Base-by-base conservation (phyloP, 2,329 filamentous ascomycete genomes). In the Cytospora paraplurivora region DNA sequence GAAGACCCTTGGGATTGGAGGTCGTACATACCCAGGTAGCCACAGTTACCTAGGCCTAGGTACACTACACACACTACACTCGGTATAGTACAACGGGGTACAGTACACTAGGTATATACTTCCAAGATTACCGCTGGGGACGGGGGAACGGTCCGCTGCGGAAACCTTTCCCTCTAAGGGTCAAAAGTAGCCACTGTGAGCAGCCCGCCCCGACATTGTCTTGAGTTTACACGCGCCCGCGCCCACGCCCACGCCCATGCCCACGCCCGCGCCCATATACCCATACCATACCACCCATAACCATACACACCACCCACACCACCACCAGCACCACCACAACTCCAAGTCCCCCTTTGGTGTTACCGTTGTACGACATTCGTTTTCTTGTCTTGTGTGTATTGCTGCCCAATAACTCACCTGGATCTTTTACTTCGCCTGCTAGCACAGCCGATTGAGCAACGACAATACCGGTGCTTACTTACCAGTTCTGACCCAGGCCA, bases 61-160 rank as follows among this genome's bases (percentile, higher is more conserved):
- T 44, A 27, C 27, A 27, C 27, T 27, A 27, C 27, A 27, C 27
- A 27, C 27, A 27, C 27, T 27, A 27, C 27, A 21, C 38, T 41
- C 13, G 38, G 41, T n/a, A 44, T 44, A 4, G 4, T 27, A 27
- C 27, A 27, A 27, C 27, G 27, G 27, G 27, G 27, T 27, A 27
- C 27, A 27, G 27, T 27, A 27, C 27, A 27, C 27, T 27, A 4
- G 27, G 27, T 27, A 27, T 27, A 27, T 27, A 27, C 27, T 27
- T 27, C 27, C 27, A 27, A 27, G 27, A 27, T 27, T 47, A 47
- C n/a, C 44, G 44, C 44, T 47, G 44, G n/a, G 44, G 44, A 47
- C 44, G n/a, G 51, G 54, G 61, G 61, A 62, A 58, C 61, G 61
- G 61, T 50, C 61, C 61, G 61, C 55, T 58, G 49, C 55, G 55